Conservation (phyloP, 805 yeast genomes). For the Ogataea degrootiae region DNA sequence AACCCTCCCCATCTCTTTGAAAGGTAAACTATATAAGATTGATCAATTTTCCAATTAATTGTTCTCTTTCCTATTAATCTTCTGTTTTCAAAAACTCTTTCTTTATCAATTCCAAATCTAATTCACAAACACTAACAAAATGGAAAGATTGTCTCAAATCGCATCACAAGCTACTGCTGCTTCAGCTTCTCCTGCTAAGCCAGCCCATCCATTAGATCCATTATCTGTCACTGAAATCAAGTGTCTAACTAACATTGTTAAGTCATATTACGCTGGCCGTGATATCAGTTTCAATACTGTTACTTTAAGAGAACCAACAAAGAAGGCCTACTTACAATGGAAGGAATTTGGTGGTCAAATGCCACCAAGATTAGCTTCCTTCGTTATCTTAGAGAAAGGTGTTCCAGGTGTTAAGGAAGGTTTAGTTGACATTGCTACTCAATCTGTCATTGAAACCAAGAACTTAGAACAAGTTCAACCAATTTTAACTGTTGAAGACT, state of each 20-base stretch:
- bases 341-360: slow-evolving; percentile 52
- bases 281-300: slow-evolving; percentile 58
- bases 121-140: slow-evolving; percentile 14
- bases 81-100: background rate
- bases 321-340: slow-evolving; percentile 60
- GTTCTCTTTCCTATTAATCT: too few species aligned
- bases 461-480: slow-evolving; percentile 64
- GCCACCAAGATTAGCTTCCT: slow-evolving; percentile 68
- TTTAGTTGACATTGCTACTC: slow-evolving; percentile 51
- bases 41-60: background rate
- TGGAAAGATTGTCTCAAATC: slow-evolving; percentile 65
- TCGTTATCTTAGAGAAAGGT: slow-evolving; percentile 55
- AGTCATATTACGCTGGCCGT: slow-evolving; percentile 41
- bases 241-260: slow-evolving; percentile 49
- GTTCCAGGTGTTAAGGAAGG: slow-evolving; percentile 67
- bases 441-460: slow-evolving; percentile 42
- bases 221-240: slow-evolving; percentile 59
- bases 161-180: slow-evolving; percentile 59
- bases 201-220: slow-evolving; percentile 70
- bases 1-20: background rate
- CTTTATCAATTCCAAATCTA: background rate
- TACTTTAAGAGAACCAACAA: slow-evolving; percentile 67
- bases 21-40: background rate
- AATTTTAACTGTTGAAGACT: slow-evolving; percentile 66
- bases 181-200: slow-evolving; percentile 46